Percentiles rank a stretch among this genome's conserved stretches.
These are phyloP conservation scores for Nissolia schottii DNA, from an alignment of 306 rosid species.

Conservation along the genomic window DNA sequence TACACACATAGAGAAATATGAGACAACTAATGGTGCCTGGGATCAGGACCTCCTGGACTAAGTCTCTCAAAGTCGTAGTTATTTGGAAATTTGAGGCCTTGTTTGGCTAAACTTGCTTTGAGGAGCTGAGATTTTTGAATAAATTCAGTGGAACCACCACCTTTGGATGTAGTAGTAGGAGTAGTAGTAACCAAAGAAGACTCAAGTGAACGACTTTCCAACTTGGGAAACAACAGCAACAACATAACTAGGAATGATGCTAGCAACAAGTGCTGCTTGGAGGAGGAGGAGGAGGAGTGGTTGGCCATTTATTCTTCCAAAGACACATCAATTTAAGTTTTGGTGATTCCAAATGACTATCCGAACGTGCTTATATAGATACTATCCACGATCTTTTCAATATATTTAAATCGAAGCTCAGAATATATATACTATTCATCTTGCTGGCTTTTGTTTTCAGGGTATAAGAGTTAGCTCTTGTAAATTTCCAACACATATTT, in stretches of 20 bases:
- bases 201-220: slow-evolving; percentile 30
- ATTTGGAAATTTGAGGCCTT: neutral
- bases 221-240: neutral
- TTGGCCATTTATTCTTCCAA: slow-evolving; percentile 15
- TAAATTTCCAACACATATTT: neutral
- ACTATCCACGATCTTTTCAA: neutral
- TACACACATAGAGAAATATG: too few species aligned
- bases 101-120: slow-evolving; percentile 16
- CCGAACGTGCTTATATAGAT: slow-evolving; percentile 20
- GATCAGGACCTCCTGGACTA: slow-evolving; percentile 49
- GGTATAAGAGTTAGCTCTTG: neutral
- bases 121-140: slow-evolving; percentile 19
- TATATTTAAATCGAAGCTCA: slow-evolving; percentile 15
- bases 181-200: too few species aligned
- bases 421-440: slow-evolving; percentile 1
- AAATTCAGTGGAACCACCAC: neutral
- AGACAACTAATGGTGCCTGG: slow-evolving; percentile 37
- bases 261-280: slow-evolving; percentile 15
- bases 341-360: slow-evolving; percentile 27
- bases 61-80: slow-evolving; percentile 12
- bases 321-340: neutral
- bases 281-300: too few species aligned
- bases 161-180: too few species aligned
- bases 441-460: neutral
- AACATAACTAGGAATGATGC: slow-evolving; percentile 3